These are phyloP conservation scores for Aspergillus ellipticus DNA, from an alignment of 495 filamentous ascomycete species.

Conservation along the genomic window DNA sequence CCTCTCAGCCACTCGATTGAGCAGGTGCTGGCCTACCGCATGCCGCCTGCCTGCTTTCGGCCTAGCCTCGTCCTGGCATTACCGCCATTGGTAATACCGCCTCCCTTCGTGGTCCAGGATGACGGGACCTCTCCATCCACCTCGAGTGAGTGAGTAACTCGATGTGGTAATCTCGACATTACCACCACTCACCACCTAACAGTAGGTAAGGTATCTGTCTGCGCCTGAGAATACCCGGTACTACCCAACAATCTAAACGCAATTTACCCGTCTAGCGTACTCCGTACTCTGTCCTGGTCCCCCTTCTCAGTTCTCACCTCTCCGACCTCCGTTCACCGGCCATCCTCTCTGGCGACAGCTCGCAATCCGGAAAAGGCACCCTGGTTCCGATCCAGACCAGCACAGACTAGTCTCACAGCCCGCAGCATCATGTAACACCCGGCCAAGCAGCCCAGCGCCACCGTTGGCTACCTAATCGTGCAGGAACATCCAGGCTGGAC, in stretches of 20 bases:
- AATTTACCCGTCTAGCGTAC: no score
- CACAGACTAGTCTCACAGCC: not conserved
- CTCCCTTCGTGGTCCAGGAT: no score
- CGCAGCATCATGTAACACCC: not conserved
- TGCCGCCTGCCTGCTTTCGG: constrained; percentile 3
- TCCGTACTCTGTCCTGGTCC: no score
- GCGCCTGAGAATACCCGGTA: no score
- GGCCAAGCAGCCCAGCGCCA: not conserved
- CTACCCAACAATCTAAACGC: no score
- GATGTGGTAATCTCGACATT: no score
- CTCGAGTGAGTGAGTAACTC: no score
- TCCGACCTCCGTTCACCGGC: not conserved
- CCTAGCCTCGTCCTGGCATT: not conserved
- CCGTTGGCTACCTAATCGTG: not conserved
- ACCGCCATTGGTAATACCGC: not conserved
- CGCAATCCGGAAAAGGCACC: not conserved
- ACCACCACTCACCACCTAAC: no score
- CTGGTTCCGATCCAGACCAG: not conserved
- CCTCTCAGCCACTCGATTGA: constrained; percentile 16
- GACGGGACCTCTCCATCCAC: no score
- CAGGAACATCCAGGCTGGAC: not conserved
- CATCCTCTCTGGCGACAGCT: not conserved
- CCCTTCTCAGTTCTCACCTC: no score
- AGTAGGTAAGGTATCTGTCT: no score
- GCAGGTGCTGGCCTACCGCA: constrained; percentile 13